These are phyloP conservation scores for Oryza rufipogon DNA, from an alignment of 176 grass and related monocot genomes.

Conservation along the genomic window DNA sequence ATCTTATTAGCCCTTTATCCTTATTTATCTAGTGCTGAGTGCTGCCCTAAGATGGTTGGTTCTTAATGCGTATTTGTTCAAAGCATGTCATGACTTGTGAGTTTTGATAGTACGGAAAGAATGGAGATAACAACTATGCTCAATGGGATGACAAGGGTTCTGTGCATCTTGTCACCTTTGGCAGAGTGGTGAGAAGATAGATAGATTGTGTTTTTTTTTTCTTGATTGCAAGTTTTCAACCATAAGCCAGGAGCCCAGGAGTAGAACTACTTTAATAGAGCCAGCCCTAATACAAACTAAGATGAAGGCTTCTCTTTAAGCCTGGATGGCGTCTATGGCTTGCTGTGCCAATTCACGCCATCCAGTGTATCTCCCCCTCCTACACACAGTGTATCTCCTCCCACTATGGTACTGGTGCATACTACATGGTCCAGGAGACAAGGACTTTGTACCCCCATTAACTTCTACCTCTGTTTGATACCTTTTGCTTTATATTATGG, in stretches of 20 bases:
- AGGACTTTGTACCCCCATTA: not conserved
- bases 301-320: not conserved
- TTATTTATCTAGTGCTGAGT: slow-evolving; percentile 9
- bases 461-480: not conserved
- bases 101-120: not conserved
- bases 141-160: not conserved
- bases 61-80: slow-evolving; percentile 32
- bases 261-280: too few relatives aligned
- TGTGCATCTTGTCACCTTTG: not conserved
- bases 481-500: not conserved
- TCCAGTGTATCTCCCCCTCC: too few relatives aligned
- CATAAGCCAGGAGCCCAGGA: too few relatives aligned
- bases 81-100: not conserved
- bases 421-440: not conserved
- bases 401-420: not conserved
- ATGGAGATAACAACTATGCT: not conserved
- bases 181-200: not conserved
- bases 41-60: slow-evolving; percentile 10
- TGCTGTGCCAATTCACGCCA: too few relatives aligned
- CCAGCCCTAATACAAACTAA: not conserved
- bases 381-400: not conserved
- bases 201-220: not conserved
- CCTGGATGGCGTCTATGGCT: too few relatives aligned
- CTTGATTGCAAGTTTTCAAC: too few relatives aligned
- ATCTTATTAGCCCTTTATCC: slow-evolving; percentile 9